phyloP scores from a whole-genome alignment of 2,329 filamentous ascomycete genomes.

The Fusarium coicis region DNA sequence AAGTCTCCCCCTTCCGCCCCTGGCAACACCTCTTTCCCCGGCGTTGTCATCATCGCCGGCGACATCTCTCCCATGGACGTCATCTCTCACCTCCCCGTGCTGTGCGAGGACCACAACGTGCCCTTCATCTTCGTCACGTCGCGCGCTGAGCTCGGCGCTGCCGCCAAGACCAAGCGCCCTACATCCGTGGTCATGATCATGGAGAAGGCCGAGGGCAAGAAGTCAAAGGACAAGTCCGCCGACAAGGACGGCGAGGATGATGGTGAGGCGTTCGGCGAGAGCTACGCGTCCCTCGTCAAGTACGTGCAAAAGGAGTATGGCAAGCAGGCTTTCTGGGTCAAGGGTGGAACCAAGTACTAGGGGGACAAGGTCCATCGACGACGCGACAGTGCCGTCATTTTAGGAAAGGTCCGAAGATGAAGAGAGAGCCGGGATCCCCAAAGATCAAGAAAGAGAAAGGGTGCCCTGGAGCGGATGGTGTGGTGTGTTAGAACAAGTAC shows the following conservation, averaged over 20 bases:
- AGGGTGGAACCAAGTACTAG: slow-evolving; percentile 49
- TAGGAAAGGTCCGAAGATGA: neutral
- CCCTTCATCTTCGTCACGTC: slow-evolving; percentile 96
- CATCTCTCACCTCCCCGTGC: slow-evolving; percentile 95
- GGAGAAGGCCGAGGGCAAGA: slow-evolving; percentile 63
- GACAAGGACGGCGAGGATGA: slow-evolving; percentile 60
- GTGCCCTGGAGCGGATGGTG: neutral
- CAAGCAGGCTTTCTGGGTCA: slow-evolving; percentile 65
- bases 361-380: neutral
- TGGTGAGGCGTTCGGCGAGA: slow-evolving; percentile 70
- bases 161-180: slow-evolving; percentile 93
- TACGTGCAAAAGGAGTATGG: slow-evolving; percentile 72
- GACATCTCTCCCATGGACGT: slow-evolving; percentile 99
- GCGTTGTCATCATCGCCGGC: slow-evolving; percentile 90
- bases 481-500: slow-evolving; percentile 40
- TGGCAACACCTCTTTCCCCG: slow-evolving; percentile 70
- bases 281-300: slow-evolving; percentile 73
- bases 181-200: slow-evolving; percentile 95
- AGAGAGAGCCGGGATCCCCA: slow-evolving; percentile 4
- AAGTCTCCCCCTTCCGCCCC: slow-evolving; percentile 82
- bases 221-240: slow-evolving; percentile 57
- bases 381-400: neutral
- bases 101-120: slow-evolving; percentile 98
- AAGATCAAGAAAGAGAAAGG: slow-evolving; percentile 2
- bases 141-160: slow-evolving; percentile 91